Percentiles rank a stretch among this genome's conserved stretches.
These are phyloP conservation scores for Omphalotus guepiniiformis DNA, from an alignment of 768 basidiomycete genomes.

Conservation along the genomic window DNA sequence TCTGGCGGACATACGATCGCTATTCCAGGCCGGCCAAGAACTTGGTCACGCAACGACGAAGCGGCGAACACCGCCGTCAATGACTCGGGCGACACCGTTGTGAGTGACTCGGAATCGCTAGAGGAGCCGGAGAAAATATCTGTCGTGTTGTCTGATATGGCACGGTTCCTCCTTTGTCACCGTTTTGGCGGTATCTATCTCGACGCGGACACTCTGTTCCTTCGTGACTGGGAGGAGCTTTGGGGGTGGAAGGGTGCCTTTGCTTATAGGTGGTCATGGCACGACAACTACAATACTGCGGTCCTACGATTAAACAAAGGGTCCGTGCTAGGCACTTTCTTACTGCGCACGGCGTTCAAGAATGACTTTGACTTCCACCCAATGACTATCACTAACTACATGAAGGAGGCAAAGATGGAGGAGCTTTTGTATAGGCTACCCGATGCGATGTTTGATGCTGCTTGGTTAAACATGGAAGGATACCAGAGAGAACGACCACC, in stretches of 20 bases:
- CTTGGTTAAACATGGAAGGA: constrained; percentile 68
- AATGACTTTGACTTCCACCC: constrained; percentile 74
- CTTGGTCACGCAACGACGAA: constrained; percentile 8
- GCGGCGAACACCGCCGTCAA: constrained; percentile 12
- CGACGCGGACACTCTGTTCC: constrained; percentile 67
- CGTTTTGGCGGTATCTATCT: constrained; percentile 72
- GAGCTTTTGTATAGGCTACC: constrained; percentile 57
- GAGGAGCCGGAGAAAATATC: constrained; percentile 64
- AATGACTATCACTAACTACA: constrained; percentile 61
- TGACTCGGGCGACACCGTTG: constrained; percentile 10
- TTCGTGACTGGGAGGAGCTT: constrained; percentile 75
- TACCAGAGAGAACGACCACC: constrained; percentile 67
- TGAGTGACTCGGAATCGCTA: constrained; percentile 5
- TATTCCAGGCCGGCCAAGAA: constrained; percentile 19
- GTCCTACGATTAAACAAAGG: constrained; percentile 63
- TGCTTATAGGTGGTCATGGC: constrained; percentile 70
- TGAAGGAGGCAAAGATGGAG: constrained; percentile 60
- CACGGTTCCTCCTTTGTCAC: constrained; percentile 67
- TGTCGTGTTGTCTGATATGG: constrained; percentile 70
- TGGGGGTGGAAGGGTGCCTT: constrained; percentile 75
- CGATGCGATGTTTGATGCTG: constrained; percentile 69
- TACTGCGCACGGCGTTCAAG: constrained; percentile 67
- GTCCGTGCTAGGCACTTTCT: constrained; percentile 61
- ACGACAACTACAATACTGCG: constrained; percentile 71
- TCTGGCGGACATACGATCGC: constrained; percentile 51